Conservation (phyloP, 805 yeast species). For the Barnettozyma sp. region DNA sequence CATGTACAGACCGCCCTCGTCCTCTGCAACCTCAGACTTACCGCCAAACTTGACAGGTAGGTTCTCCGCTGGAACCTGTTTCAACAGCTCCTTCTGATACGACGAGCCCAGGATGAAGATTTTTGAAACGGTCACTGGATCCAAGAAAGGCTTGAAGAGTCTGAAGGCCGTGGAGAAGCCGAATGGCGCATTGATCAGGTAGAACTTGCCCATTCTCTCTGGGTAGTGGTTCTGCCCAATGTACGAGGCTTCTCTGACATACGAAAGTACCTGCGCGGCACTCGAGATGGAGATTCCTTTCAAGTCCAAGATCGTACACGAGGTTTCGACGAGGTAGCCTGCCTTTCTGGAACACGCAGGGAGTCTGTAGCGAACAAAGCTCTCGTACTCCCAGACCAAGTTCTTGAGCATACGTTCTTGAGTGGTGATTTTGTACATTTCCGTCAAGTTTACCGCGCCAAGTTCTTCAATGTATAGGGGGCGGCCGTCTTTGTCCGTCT, state of each 20-base stretch:
- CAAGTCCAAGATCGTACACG: slow-evolving; percentile 92
- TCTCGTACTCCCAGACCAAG: slow-evolving; percentile 96
- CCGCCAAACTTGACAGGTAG: slow-evolving; percentile 93
- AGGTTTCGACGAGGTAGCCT: slow-evolving; percentile 80
- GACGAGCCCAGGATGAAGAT: slow-evolving; percentile 79
- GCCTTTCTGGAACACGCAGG: slow-evolving; percentile 90
- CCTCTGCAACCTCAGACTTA: slow-evolving; percentile 51
- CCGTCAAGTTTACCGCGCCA: slow-evolving; percentile 82
- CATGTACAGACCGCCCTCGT: slow-evolving; percentile 75
- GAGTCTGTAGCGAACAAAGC: slow-evolving; percentile 73
- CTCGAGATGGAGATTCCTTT: slow-evolving; percentile 86
- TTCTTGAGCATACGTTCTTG: slow-evolving; percentile 95
- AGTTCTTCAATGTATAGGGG: slow-evolving; percentile 93
- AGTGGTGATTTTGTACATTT: slow-evolving; percentile 88
- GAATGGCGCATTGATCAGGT: slow-evolving; percentile 92
- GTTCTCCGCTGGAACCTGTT: slow-evolving; percentile 91
- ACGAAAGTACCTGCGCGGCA: slow-evolving; percentile 78
- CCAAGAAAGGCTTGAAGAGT: slow-evolving; percentile 87
- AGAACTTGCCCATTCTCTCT: slow-evolving; percentile 98
- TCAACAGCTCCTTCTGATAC: slow-evolving; percentile 75
- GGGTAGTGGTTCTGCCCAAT: slow-evolving; percentile 98
- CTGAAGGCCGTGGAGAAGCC: slow-evolving; percentile 94
- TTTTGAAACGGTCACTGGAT: slow-evolving; percentile 95
- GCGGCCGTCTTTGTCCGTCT: slow-evolving; percentile 94
- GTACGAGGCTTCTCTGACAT: slow-evolving; percentile 86